Conservation (phyloP, 2,329 filamentous ascomycete genomes). For the Neophaeococcomyces mojaviensis region DNA sequence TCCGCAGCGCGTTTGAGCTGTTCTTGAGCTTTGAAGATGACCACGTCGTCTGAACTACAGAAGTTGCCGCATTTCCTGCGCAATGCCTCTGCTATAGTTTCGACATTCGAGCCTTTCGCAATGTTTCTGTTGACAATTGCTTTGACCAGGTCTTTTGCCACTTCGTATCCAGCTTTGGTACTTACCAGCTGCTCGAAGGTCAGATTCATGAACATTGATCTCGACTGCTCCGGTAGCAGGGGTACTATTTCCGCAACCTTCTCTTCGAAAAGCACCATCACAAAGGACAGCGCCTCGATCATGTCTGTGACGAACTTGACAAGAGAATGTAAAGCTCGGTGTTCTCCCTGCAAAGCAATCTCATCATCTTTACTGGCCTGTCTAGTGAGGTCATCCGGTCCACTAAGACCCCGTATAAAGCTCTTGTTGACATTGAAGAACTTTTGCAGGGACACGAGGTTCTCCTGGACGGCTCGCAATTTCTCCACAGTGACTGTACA, state of each 20-base stretch:
- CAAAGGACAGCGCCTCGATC: slow-evolving; percentile 93
- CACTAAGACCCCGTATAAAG: slow-evolving; percentile 90
- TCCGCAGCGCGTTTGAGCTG: slow-evolving; percentile 83
- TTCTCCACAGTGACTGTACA: slow-evolving; percentile 63
- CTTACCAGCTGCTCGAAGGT: slow-evolving; percentile 88
- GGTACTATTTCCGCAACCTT: slow-evolving; percentile 79
- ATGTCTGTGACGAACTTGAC: slow-evolving; percentile 81
- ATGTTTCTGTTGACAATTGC: slow-evolving; percentile 98
- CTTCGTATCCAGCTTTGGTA: slow-evolving; percentile 67
- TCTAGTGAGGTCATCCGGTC: slow-evolving; percentile 73
- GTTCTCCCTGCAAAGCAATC: slow-evolving; percentile 84
- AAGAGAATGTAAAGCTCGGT: slow-evolving; percentile 81
- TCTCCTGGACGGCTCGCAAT: slow-evolving; percentile 68
- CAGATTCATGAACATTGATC: slow-evolving; percentile 63
- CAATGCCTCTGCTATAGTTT: slow-evolving; percentile 92
- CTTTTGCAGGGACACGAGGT: slow-evolving; percentile 66
- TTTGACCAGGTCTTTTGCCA: slow-evolving; percentile 91
- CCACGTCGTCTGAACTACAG: slow-evolving; percentile 92
- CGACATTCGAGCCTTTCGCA: slow-evolving; percentile 90
- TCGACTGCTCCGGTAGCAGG: slow-evolving; percentile 62
- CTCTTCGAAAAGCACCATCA: slow-evolving; percentile 90
- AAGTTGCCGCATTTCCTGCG: slow-evolving; percentile 90
- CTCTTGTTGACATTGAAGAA: slow-evolving; percentile 83
- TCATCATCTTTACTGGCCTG: slow-evolving; percentile 81
- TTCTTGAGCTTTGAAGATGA: slow-evolving; percentile 98